Percentiles rank a stretch among this genome's conserved stretches.
phyloP scores from a whole-genome alignment of 148 eudicot species.

The Cornus controversa region DNA sequence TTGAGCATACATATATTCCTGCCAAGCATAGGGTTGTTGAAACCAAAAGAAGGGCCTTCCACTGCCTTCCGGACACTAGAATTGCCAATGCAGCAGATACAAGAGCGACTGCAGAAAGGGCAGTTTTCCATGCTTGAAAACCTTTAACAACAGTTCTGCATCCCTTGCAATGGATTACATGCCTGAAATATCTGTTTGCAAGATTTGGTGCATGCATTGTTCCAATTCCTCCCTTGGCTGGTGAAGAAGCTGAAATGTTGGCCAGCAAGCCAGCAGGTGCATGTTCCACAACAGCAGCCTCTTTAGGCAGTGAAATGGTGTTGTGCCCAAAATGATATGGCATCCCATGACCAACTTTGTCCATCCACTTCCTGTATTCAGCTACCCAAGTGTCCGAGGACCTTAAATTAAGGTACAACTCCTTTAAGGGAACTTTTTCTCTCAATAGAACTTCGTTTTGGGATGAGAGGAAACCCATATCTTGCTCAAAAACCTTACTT shows the following conservation, averaged over 20 bases:
- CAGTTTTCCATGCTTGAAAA: slow-evolving; percentile 68
- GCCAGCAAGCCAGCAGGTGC: slow-evolving; percentile 95
- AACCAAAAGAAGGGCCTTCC: slow-evolving; percentile 67
- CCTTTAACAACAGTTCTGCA: slow-evolving; percentile 60
- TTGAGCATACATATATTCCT: slow-evolving; percentile 65
- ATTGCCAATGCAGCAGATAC: slow-evolving; percentile 67
- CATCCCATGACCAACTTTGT: slow-evolving; percentile 98
- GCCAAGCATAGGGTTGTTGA: slow-evolving; percentile 55
- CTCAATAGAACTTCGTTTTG: slow-evolving; percentile 82
- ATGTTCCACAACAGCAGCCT: slow-evolving; percentile 87
- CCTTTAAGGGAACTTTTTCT: slow-evolving; percentile 78
- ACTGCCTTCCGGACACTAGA: slow-evolving; percentile 66
- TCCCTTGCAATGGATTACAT: slow-evolving; percentile 84
- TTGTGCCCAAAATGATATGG: slow-evolving; percentile 94
- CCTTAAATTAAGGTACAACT: slow-evolving; percentile 67
- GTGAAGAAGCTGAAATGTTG: slow-evolving; percentile 71
- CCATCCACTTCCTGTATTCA: slow-evolving; percentile 98
- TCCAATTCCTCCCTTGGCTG: slow-evolving; percentile 87
- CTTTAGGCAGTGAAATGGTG: slow-evolving; percentile 61
- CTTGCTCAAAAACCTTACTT: slow-evolving; percentile 92
- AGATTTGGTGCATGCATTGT: slow-evolving; percentile 72
- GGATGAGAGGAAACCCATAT: slow-evolving; percentile 94
- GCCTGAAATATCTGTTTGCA: slow-evolving; percentile 78
- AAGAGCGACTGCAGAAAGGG: slow-evolving; percentile 51
- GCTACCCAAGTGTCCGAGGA: slow-evolving; percentile 96